Percentiles rank a stretch among this genome's conserved stretches.
phyloP scores from a whole-genome alignment of 257 asterid species.

The Buddleja alternifolia region DNA sequence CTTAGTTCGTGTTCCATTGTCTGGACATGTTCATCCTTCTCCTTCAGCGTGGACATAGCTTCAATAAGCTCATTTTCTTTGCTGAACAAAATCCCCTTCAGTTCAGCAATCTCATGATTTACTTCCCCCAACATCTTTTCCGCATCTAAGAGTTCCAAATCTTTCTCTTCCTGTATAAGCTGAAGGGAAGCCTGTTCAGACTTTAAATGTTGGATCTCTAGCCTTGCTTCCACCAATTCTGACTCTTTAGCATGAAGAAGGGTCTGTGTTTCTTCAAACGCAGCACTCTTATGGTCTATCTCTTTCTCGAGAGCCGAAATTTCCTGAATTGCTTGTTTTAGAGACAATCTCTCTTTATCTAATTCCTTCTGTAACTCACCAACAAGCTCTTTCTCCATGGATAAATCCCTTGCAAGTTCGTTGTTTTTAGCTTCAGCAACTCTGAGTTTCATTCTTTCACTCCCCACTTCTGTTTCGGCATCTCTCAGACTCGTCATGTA shows the following conservation, averaged over 20 bases:
- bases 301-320: conserved; percentile 52
- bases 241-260: conserved; percentile 69
- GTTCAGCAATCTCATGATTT: conserved; percentile 55
- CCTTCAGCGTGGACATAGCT: conserved; percentile 58
- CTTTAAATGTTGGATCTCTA: conserved; percentile 64
- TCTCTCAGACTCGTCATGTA: conserved; percentile 62
- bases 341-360: conserved; percentile 50
- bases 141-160: conserved; percentile 55
- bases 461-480: conserved; percentile 70
- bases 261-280: conserved; percentile 55
- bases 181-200: conserved; percentile 65
- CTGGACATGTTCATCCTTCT: conserved; percentile 58
- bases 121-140: conserved; percentile 53
- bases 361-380: conserved; percentile 55
- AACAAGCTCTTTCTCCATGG: conserved; percentile 65
- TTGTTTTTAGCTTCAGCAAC: conserved; percentile 66
- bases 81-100: conserved; percentile 48
- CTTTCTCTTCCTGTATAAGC: conserved; percentile 60
- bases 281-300: conserved; percentile 49
- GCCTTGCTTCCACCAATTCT: conserved; percentile 75
- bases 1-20: conserved; percentile 58
- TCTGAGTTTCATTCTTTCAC: conserved; percentile 63
- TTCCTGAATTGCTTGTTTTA: conserved; percentile 54
- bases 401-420: conserved; percentile 66
- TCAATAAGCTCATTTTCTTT: conserved; percentile 61